phyloP scores from a whole-genome alignment of 2,329 filamentous ascomycete species.

The Penicillium aurantiogriseum region DNA sequence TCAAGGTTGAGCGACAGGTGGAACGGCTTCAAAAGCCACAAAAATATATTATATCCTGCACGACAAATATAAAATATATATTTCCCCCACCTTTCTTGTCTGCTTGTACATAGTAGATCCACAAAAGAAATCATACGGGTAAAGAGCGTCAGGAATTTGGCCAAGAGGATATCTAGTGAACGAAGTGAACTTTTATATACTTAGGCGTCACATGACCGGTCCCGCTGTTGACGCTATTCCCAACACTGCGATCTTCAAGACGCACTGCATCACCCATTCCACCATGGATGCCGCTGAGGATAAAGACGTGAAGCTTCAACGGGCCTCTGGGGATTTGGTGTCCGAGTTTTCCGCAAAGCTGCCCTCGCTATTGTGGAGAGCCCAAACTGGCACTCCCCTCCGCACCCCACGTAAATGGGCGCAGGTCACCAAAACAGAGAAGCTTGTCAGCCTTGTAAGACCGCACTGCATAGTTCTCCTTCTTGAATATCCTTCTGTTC shows the following conservation, averaged over 20 bases:
- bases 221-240: conserved; percentile 28
- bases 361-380: conserved; percentile 43
- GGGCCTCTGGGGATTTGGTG: conserved; percentile 46
- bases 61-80: background rate
- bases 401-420: conserved; percentile 41
- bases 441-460: conserved; percentile 42
- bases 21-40: background rate
- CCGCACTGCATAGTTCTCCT: background rate
- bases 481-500: background rate
- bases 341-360: conserved; percentile 44
- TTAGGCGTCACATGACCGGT: conserved; percentile 19
- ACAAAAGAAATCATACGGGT: background rate
- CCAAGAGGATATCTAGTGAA: background rate
- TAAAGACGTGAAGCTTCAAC: conserved; percentile 48
- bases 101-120: background rate
- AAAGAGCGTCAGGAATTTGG: background rate
- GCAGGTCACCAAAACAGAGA: conserved; percentile 38
- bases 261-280: conserved; percentile 3
- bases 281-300: conserved; percentile 48
- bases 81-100: too few species aligned
- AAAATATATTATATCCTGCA: background rate
- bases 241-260: conserved; percentile 11
- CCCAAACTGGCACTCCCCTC: conserved; percentile 21
- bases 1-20: background rate
- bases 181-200: background rate